Evolutionary conservation across 2,329 filamentous ascomycete species (phyloP).

Genomic region (Colletotrichum lentis): DNA sequence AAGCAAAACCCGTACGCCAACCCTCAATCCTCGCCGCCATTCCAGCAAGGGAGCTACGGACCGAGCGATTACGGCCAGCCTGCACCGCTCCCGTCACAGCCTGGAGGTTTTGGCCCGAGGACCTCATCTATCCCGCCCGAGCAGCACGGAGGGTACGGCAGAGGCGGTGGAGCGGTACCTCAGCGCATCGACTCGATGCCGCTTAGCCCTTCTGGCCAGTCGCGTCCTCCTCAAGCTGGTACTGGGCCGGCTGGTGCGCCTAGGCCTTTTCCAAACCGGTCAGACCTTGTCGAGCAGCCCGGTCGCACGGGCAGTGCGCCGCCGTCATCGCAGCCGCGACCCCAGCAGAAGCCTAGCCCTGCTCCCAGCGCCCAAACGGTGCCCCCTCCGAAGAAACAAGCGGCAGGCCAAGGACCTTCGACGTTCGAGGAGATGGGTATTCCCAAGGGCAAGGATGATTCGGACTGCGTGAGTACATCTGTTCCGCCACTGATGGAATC

Average conservation of each 20-base stretch:
- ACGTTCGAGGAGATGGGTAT: slow-evolving; percentile 99
- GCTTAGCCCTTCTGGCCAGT: slow-evolving; percentile 30
- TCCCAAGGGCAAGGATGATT: slow-evolving; percentile 80
- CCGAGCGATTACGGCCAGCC: slow-evolving; percentile 36
- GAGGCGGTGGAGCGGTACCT: slow-evolving; percentile 42
- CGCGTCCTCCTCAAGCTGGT: slow-evolving; percentile 29
- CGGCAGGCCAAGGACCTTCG: slow-evolving; percentile 79
- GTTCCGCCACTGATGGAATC: neutral
- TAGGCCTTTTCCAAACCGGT: slow-evolving; percentile 29
- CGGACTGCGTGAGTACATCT: slow-evolving; percentile 79
- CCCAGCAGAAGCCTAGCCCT: slow-evolving; percentile 42
- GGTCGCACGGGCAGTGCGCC: slow-evolving; percentile 52
- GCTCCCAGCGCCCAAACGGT: slow-evolving; percentile 45
- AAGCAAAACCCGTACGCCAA: slow-evolving; percentile 47
- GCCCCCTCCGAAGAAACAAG: slow-evolving; percentile 52
- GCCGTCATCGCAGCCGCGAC: slow-evolving; percentile 43
- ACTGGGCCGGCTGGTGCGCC: slow-evolving; percentile 24
- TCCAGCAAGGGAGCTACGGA: slow-evolving; percentile 39
- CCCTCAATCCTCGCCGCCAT: slow-evolving; percentile 43
- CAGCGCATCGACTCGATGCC: slow-evolving; percentile 48
- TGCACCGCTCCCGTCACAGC: slow-evolving; percentile 41
- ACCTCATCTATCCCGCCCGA: slow-evolving; percentile 44
- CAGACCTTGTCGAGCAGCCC: slow-evolving; percentile 31
- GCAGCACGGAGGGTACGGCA: slow-evolving; percentile 43
- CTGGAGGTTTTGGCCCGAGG: slow-evolving; percentile 53